These are phyloP conservation scores for Ceratocystis colombiana DNA, from an alignment of 2,329 filamentous ascomycete species.

Conservation along the genomic window DNA sequence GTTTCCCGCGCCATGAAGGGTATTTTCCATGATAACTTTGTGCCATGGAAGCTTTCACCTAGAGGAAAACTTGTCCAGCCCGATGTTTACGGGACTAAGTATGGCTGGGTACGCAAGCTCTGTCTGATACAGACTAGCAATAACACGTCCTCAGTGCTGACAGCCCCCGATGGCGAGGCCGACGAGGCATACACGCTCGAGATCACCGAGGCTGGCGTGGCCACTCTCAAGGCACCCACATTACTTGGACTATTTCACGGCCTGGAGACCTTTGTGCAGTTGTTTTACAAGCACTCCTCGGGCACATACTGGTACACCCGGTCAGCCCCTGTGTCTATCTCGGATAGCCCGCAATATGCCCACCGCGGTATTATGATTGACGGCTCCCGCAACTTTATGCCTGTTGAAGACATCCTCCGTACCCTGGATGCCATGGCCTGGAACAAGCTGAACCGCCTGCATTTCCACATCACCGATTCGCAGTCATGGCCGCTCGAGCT, in stretches of 20 bases:
- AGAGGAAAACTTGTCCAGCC: conserved; percentile 59
- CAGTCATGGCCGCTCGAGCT: conserved; percentile 82
- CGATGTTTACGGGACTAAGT: conserved; percentile 30
- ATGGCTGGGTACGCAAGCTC: conserved; percentile 46
- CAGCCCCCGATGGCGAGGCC: conserved; percentile 51
- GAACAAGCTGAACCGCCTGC: conserved; percentile 75
- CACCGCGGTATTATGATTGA: conserved; percentile 77
- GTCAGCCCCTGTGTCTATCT: conserved; percentile 58
- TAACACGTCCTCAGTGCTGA: conserved; percentile 47
- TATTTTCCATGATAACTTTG: conserved; percentile 58
- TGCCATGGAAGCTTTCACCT: conserved; percentile 68
- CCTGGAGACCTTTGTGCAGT: conserved; percentile 67
- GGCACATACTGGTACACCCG: conserved; percentile 55
- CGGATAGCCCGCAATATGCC: conserved; percentile 62
- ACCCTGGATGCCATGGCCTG: conserved; percentile 67
- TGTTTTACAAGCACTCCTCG: conserved; percentile 63
- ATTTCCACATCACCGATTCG: conserved; percentile 71
- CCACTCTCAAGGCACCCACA: conserved; percentile 53
- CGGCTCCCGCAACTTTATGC: conserved; percentile 62
- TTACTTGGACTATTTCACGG: conserved; percentile 60
- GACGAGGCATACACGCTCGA: conserved; percentile 68
- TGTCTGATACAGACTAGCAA: conserved; percentile 49
- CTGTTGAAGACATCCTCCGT: conserved; percentile 55
- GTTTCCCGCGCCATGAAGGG: conserved; percentile 50
- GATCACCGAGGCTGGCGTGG: conserved; percentile 48